Base-by-base conservation (phyloP, 75 land plant species). In the Pinus tabuliformis region DNA sequence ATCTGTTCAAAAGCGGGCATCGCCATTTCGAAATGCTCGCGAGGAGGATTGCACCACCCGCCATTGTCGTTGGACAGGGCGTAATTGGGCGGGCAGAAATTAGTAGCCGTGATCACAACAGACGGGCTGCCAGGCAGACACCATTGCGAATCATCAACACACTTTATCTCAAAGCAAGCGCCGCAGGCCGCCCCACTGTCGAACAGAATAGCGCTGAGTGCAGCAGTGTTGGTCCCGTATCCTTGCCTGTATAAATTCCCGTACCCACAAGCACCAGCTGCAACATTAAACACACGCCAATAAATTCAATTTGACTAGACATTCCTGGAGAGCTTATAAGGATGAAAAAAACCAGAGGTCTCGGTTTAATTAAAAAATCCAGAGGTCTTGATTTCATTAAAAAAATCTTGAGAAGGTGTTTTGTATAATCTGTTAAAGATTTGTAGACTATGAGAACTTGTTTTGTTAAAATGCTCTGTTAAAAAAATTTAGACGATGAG, bases 1-100 rank as follows among this genome's bases (percentile, higher is more conserved):
- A 88, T 80, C 65, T 81, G 80, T 26, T 66, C 68, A 79, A 88
- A 88, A 42, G 86, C 86, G 13, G 89, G 89, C 74, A 76, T 54
- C 39, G 90, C 80, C 75, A 88, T 57, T 64, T 86, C 89, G 68
- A 87, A 89, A 61, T 86, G 89, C 57, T 76, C 68, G 13, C 58
- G 56, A 2, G 90, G 90, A 9, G 85, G 85, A 75, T 88, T 88
- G 77, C 89, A 88, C 90, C 90, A 88, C 7, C 90, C 90, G 26
- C 89, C 89, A 65, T 79, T 77, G 89, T 87, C 78, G 70, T 57
- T 85, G 4, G 89, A 63, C 26, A 66, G 56, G 52, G 79, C 80
- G 15, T 57, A 65, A 39, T 88, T 88, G 33, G 88, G 89, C 22
- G 90, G 89, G 76, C 85, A 88, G 77, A 82, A 86, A 33, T 88